Base-by-base conservation (phyloP, 345 rosid genomes). In the Pelargonium nanum region DNA sequence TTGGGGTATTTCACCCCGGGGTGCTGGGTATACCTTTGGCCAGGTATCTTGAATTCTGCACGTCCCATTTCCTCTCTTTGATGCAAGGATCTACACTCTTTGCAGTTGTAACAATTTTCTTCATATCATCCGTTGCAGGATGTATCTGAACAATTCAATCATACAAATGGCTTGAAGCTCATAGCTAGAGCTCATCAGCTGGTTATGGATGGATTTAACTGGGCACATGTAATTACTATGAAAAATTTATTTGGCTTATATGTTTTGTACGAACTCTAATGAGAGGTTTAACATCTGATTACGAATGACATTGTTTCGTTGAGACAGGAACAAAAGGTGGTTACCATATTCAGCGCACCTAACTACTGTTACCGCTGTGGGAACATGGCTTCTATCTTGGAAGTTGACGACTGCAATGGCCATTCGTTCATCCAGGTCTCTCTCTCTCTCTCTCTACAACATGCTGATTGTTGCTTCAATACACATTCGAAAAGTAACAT, bases 1-100 rank as follows among this genome's bases (percentile, higher is more conserved):
- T 55, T 93, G 99, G 99, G 99, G 97, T 15, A 93, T 93, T 72
- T 93, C 99, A 65, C 99, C 97, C 19, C 86, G 94, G 62, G 99
- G 99, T 66, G 98, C 98, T 26, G 98, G 98, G 57, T 92, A 89
- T 74, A 92, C 98, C 54, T 92, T 92, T 77, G 99, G 97, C 69
- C 97, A 93, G 78, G 97, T 93, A 75, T 68, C 55, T 34, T 22
- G 3, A n/a, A 30, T 34, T 40, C 30, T 4, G 2, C 26, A 44
- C 23, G 3, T 25, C 5, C 34, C 23, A 12, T 23, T 4, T n/a
- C 8, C 53, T 66, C 28, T 20, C 53, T 15, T 16, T 25, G 23
- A 22, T 26, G 22, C 26, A 53, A 5, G 60, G 57, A 22, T 57
- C 55, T 26, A 56, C 53, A 22, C 61, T 40, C 20, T 32, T 28